Evolutionary conservation across 2,329 filamentous ascomycete genomes (phyloP), one percentile per base, ranked within the genome.

Genomic region (Lecanicillium sp.): DNA sequence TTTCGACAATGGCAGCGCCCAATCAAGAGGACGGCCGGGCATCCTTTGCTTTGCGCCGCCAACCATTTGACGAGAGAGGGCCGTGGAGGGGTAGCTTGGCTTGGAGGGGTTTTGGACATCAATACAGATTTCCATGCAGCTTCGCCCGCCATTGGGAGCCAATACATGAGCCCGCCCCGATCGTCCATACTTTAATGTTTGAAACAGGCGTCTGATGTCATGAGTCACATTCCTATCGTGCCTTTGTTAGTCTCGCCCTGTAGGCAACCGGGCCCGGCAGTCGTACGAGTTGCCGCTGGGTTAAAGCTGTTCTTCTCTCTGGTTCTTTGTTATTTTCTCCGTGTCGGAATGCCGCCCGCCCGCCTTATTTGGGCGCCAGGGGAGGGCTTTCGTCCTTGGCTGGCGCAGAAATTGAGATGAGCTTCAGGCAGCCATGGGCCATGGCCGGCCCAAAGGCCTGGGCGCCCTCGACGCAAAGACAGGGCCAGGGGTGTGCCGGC

Each of bases 41-140:
- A 30, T 23, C 19, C 33, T 29, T 46, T 23, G 24, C 17, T 17
- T 24, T 17, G 10, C 10, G 43, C 9, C n/a, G n/a, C n/a, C n/a
- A n/a, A n/a, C 33, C 35, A 38, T 46, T 46, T 19, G 24, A 24
- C 43, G n/a, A 14, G 30, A 46, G 33, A 26, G 26, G 32, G 21
- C 14, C 37, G 12, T n/a, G 15, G 20, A 35, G 17, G 24, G 35
- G 19, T 23, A 30, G 24, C 35, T n/a, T n/a, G n/a, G n/a, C n/a
- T n/a, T n/a, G n/a, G n/a, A n/a, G n/a, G n/a, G n/a, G n/a, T n/a
- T 32, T 52, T 48, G 51, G 52, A 50, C 50, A 52, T 50, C 52
- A 54, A 54, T 49, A 54, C 52, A 52, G 50, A 45, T 46, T 37
- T 41, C 37, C n/a, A n/a, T 43, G 46, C 49, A 41, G 43, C 51